Evolutionary conservation across 169 alveolate species (phyloP), one percentile per base, ranked within the genome.

Genomic region (Plasmodium inui): DNA sequence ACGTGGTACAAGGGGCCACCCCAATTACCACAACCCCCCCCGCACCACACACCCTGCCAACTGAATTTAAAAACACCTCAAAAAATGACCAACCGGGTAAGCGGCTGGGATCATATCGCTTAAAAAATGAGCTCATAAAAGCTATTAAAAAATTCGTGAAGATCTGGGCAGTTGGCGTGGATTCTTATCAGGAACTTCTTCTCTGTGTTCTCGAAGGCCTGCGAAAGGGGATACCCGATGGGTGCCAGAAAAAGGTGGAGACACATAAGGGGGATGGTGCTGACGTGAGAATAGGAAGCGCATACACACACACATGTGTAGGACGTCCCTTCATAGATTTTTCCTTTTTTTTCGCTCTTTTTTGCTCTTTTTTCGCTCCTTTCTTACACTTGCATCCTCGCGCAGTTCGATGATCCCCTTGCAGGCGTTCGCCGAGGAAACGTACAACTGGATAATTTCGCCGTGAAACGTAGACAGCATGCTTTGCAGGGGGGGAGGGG

Each of bases 91-190:
- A 50, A 50, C 61, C 61, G 26, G 14, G 61, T 17, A 50, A 50
- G n/a, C 61, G 61, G 22, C 61, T 50, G 22, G 61, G 12, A 50
- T 12, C 1, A 8, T 26, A 50, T 12, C 1, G 22, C 61, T 50
- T 86, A 86, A 76, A 78, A 61, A 37, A 86, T 32, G 50, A 86
- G 46, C 30, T 86, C 93, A 78, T 19, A 55, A 76, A 86, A 86
- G 30, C 32, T 86, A 17, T 41, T 41, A 53, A 86, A 76, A 86
- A 86, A 86, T 32, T 84, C 81, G 12, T 86, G 89, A 76, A 78
- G 41, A 37, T 86, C 67, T 76, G 57, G 72, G 41, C 88, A 73
- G 17, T 86, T 84, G 57, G 93, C 93, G n/a, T 88, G 83, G 79
- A 78, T 76, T 39, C 28, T 76, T 34, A 86, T 37, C 12, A 78